These are phyloP conservation scores for Rhynchospora tenuis DNA, from an alignment of 176 grass and related monocot genomes.

Conservation along the genomic window DNA sequence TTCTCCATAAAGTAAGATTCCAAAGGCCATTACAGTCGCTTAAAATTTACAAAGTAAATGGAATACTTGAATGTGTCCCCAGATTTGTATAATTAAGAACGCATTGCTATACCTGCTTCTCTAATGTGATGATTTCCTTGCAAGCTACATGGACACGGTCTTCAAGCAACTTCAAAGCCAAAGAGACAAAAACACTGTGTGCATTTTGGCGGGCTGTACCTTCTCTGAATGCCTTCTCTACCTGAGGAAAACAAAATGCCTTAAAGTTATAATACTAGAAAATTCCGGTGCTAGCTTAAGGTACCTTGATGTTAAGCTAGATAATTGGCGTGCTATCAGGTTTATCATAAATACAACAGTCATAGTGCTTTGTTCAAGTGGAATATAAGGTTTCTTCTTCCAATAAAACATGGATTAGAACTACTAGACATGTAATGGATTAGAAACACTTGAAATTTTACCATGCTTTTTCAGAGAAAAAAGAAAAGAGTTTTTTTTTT, in stretches of 20 bases:
- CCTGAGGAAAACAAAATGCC: conserved; percentile 32
- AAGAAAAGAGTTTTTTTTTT: too few species aligned
- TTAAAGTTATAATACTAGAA: neutral
- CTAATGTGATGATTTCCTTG: conserved; percentile 96
- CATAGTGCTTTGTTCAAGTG: neutral
- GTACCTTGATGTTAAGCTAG: neutral
- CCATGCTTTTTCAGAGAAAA: neutral
- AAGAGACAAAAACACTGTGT: conserved; percentile 85
- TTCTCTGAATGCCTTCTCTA: conserved; percentile 98
- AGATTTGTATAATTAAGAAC: conserved; percentile 4
- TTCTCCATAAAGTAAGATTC: neutral
- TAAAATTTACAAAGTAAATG: neutral
- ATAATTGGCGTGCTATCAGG: neutral
- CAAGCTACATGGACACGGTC: conserved; percentile 93
- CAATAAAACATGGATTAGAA: too few species aligned
- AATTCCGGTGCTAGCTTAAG: neutral
- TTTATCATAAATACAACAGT: neutral
- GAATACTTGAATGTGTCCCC: neutral
- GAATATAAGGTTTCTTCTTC: too few species aligned
- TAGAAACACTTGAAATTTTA: neutral
- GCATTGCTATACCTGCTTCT: conserved; percentile 64
- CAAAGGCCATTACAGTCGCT: neutral
- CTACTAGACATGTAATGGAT: too few species aligned
- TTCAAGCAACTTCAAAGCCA: conserved; percentile 86
- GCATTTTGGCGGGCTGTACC: conserved; percentile 88